Evolutionary conservation across 129 eudicot species (phyloP).

Genomic region (Lonicera japonica): DNA sequence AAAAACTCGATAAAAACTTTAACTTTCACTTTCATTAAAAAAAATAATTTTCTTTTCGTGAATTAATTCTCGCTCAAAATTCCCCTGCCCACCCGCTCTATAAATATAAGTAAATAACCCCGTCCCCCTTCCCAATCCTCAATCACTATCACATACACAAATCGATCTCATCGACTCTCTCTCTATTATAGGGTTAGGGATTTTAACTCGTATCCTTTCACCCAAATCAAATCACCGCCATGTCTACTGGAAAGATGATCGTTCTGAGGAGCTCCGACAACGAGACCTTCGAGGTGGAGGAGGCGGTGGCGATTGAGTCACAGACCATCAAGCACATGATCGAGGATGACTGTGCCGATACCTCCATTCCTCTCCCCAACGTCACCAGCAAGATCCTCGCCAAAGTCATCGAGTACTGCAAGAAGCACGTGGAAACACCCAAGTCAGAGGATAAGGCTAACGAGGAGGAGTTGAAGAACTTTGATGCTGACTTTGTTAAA

Average conservation of each 20-base stretch:
- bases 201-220: not conserved
- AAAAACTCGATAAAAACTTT: no score
- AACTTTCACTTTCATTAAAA: no score
- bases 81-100: no score
- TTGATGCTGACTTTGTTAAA: conserved; percentile 32
- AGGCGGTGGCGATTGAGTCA: conserved; percentile 26
- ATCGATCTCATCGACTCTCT: not conserved
- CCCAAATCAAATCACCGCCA: not conserved
- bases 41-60: no score
- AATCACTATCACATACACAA: conserved; percentile 4
- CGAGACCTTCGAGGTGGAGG: conserved; percentile 24
- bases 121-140: no score
- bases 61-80: no score
- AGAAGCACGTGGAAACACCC: conserved; percentile 27
- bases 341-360: conserved; percentile 38
- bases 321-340: conserved; percentile 42
- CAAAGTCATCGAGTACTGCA: conserved; percentile 42
- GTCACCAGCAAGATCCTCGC: conserved; percentile 35
- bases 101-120: no score
- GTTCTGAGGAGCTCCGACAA: conserved; percentile 22
- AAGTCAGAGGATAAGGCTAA: conserved; percentile 20
- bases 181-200: not conserved
- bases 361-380: conserved; percentile 31
- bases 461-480: conserved; percentile 28
- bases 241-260: conserved; percentile 14